A percentile compares a stretch with the other conserved stretches of the same genome.
phyloP scores from a whole-genome alignment of 2,329 filamentous ascomycete species.

The Colletotrichum echinochloae region DNA sequence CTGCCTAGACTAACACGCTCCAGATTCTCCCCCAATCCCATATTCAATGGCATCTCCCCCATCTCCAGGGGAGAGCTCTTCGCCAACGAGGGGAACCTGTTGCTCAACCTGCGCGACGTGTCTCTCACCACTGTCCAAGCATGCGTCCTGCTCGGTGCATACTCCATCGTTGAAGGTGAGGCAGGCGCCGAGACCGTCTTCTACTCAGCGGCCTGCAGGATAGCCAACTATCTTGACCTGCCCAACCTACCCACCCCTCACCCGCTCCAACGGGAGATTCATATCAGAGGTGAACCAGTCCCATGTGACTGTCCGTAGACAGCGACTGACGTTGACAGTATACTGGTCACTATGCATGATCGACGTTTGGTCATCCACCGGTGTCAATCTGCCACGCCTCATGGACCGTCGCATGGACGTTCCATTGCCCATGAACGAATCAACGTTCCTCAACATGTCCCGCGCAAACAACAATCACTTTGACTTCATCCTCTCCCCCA shows the following conservation, averaged over 20 bases:
- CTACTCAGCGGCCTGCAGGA: conserved; percentile 52
- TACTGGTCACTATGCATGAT: conserved; percentile 45
- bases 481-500: conserved; percentile 41
- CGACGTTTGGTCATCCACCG: conserved; percentile 44
- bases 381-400: conserved; percentile 43
- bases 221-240: conserved; percentile 52
- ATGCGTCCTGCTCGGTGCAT: conserved; percentile 52
- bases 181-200: conserved; percentile 53
- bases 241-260: conserved; percentile 47
- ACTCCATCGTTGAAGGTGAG: conserved; percentile 51
- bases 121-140: conserved; percentile 54
- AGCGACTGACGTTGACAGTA: conserved; percentile 24
- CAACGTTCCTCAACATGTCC: conserved; percentile 47
- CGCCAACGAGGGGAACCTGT: conserved; percentile 42
- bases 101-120: conserved; percentile 51
- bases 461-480: conserved; percentile 42
- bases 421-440: conserved; percentile 53
- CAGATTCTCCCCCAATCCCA: conserved; percentile 44
- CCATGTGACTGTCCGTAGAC: too few relatives aligned
- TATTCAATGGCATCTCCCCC: conserved; percentile 43
- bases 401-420: conserved; percentile 44
- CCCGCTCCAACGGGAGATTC: conserved; percentile 51
- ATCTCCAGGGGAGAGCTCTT: conserved; percentile 44
- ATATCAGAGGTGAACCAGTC: conserved; percentile 45
- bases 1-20: neutral